Evolutionary conservation across 2,329 filamentous ascomycete species (phyloP).

Genomic region (Xylariaceae sp.): DNA sequence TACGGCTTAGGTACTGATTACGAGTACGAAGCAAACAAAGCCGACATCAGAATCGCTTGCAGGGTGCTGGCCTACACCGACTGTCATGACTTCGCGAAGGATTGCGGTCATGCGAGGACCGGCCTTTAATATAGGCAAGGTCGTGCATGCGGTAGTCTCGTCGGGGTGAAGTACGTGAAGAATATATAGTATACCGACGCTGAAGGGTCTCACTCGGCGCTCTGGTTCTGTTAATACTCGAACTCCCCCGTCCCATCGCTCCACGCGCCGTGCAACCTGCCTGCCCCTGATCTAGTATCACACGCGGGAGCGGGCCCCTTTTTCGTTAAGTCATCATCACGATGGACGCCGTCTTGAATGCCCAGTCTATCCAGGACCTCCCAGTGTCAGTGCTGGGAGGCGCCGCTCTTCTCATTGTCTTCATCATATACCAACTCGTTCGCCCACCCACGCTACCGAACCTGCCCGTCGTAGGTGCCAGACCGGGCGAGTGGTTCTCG

Average conservation of each 20-base stretch:
- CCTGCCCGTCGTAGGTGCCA: conserved; percentile 10
- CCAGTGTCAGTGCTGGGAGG: not conserved
- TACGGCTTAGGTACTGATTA: no score
- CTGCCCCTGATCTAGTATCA: not conserved
- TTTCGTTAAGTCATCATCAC: not conserved
- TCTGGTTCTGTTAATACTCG: no score
- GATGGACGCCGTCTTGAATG: not conserved
- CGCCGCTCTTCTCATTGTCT: not conserved
- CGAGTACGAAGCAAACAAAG: no score
- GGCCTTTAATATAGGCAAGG: no score
- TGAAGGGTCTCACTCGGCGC: no score
- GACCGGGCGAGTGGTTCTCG: conserved; percentile 15
- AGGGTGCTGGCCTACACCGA: no score
- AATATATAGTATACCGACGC: no score
- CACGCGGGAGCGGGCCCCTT: not conserved
- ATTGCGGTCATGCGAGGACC: no score
- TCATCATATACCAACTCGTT: not conserved
- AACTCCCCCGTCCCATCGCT: not conserved
- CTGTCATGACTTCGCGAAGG: no score
- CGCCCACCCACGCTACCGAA: not conserved
- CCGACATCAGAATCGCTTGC: no score
- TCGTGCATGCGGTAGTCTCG: no score
- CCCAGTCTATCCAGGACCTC: not conserved
- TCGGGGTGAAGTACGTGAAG: no score
- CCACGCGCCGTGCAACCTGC: not conserved